Evolutionary conservation across 1,139 yeast genomes (phyloP).

Genomic region (Protomyces macrosporus): DNA sequence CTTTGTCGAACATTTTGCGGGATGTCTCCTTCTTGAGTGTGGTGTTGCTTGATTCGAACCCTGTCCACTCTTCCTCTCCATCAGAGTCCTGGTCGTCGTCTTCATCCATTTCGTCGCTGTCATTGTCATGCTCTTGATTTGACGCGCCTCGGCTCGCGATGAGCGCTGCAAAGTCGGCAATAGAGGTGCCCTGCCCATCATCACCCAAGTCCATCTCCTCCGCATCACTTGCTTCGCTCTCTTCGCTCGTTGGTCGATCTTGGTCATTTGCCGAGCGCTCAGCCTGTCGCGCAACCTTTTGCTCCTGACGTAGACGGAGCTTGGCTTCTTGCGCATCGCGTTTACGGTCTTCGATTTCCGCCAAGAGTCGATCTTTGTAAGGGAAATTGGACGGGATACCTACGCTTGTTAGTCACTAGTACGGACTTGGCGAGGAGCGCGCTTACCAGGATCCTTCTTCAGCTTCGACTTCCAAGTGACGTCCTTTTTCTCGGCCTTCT

Average conservation of each 20-base stretch:
- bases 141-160: conserved; percentile 72
- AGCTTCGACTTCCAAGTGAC: conserved; percentile 84
- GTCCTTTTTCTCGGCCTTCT: conserved; percentile 76
- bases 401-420: neutral
- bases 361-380: conserved; percentile 75
- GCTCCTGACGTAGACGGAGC: conserved; percentile 46
- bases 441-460: conserved; percentile 74
- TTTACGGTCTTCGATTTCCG: conserved; percentile 72
- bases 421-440: neutral
- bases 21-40: conserved; percentile 56
- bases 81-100: conserved; percentile 39
- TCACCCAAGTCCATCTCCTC: conserved; percentile 41
- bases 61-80: conserved; percentile 38
- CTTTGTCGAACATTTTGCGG: conserved; percentile 62
- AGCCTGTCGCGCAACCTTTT: conserved; percentile 45
- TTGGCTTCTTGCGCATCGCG: conserved; percentile 58
- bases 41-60: conserved; percentile 39
- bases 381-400: conserved; percentile 87
- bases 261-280: conserved; percentile 36
- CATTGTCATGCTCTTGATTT: conserved; percentile 42
- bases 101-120: conserved; percentile 40
- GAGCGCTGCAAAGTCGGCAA: conserved; percentile 69
- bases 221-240: conserved; percentile 25
- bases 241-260: conserved; percentile 33
- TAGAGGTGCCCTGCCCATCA: conserved; percentile 37